Evolutionary conservation across 495 filamentous ascomycete species (phyloP).

Genomic region (Aspergillus heteromorphus): DNA sequence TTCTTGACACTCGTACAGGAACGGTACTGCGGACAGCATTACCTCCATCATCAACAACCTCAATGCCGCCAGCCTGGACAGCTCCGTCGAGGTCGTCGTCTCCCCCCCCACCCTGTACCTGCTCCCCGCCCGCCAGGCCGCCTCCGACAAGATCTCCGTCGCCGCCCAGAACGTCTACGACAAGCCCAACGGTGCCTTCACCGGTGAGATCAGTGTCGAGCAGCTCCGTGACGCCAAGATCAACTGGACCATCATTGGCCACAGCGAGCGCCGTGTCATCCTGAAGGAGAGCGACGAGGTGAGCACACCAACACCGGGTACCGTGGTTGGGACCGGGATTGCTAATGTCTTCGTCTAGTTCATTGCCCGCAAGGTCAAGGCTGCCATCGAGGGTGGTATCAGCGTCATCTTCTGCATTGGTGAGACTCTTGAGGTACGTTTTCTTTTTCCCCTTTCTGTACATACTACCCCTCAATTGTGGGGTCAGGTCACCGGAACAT

Average conservation of each 20-base stretch:
- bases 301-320: conserved; percentile 12
- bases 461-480: conserved; percentile 11
- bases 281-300: conserved; percentile 75
- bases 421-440: conserved; percentile 71
- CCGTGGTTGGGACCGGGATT: neutral
- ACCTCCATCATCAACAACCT: conserved; percentile 82
- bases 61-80: conserved; percentile 62
- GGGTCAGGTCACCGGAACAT: conserved; percentile 2
- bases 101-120: conserved; percentile 89
- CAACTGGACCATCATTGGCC: conserved; percentile 84
- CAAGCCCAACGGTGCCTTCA: conserved; percentile 95
- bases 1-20: too few relatives aligned
- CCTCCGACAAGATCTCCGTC: conserved; percentile 65
- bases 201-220: conserved; percentile 86
- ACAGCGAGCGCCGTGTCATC: conserved; percentile 87
- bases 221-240: conserved; percentile 86
- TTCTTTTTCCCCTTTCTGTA: neutral
- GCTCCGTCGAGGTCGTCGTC: conserved; percentile 74
- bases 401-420: conserved; percentile 94
- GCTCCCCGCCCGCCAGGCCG: conserved; percentile 69
- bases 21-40: conserved; percentile 82
- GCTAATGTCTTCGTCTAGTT: conserved; percentile 41
- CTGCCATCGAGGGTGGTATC: conserved; percentile 78
- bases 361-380: conserved; percentile 88
- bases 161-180: conserved; percentile 95